Percentiles rank a stretch among this genome's conserved stretches.
Conservation (phyloP, 106 monocot species). For the Vanilla planifolia region DNA sequence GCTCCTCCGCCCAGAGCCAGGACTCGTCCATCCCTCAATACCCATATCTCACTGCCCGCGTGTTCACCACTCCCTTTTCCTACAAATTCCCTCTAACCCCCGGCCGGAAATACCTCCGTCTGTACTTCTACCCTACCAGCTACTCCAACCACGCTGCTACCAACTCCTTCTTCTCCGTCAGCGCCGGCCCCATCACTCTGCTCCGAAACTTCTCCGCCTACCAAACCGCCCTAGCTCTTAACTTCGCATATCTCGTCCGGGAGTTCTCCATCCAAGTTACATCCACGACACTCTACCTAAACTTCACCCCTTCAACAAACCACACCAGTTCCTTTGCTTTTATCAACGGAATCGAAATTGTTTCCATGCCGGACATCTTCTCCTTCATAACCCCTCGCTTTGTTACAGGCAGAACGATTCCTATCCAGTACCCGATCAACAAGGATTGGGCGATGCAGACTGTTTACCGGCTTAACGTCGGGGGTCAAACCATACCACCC, state of each 20-base stretch:
- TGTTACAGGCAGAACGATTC: not conserved
- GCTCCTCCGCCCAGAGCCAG: conserved; percentile 13
- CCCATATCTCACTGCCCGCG: conserved; percentile 39
- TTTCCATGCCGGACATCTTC: conserved; percentile 51
- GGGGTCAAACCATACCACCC: conserved; percentile 38
- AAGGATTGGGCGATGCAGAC: conserved; percentile 32
- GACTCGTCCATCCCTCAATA: conserved; percentile 22
- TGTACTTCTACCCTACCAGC: conserved; percentile 33
- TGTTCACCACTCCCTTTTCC: conserved; percentile 44
- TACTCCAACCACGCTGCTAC: conserved; percentile 20
- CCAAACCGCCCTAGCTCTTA: conserved; percentile 47
- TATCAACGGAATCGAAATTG: conserved; percentile 61
- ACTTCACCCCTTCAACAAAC: conserved; percentile 33
- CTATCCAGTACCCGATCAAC: conserved; percentile 16
- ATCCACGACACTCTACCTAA: conserved; percentile 27
- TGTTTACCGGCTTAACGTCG: conserved; percentile 53
- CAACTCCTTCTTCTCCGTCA: conserved; percentile 47
- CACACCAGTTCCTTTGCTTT: conserved; percentile 39
- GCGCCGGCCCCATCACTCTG: conserved; percentile 33
- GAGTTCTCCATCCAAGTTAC: conserved; percentile 50
- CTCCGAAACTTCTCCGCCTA: conserved; percentile 49
- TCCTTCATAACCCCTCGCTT: not conserved
- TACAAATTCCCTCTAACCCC: conserved; percentile 57
- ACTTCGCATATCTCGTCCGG: conserved; percentile 24
- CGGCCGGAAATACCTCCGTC: conserved; percentile 57